Evolutionary conservation across 192 early-diverging fungal species (phyloP).

Genomic region (Umbelopsis vinacea): DNA sequence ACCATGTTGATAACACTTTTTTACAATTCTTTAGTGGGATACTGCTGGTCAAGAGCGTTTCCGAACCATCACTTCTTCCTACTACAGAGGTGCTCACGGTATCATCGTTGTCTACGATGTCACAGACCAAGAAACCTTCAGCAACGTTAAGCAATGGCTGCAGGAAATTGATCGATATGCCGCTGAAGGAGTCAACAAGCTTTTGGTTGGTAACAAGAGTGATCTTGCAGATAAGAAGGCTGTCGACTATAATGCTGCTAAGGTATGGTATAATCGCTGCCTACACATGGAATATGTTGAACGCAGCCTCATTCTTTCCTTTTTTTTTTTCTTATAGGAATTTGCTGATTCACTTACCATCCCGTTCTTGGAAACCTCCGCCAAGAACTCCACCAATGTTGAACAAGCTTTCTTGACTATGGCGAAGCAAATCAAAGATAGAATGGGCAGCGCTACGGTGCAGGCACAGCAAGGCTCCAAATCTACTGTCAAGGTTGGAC

Average conservation of each 20-base stretch:
- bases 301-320: background rate
- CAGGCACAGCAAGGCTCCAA: slow-evolving; percentile 40
- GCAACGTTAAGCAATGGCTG: slow-evolving; percentile 98
- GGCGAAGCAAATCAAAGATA: slow-evolving; percentile 99
- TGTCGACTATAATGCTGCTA: slow-evolving; percentile 54
- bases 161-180: slow-evolving; percentile 99
- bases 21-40: slow-evolving; percentile 74
- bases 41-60: slow-evolving; percentile 99
- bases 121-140: slow-evolving; percentile 93
- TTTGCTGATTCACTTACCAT: slow-evolving; percentile 89
- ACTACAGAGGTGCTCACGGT: slow-evolving; percentile 98
- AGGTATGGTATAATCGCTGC: slow-evolving; percentile 20
- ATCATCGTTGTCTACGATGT: slow-evolving; percentile 99
- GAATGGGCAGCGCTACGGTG: slow-evolving; percentile 49
- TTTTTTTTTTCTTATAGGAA: too few relatives aligned
- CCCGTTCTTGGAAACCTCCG: slow-evolving; percentile 96
- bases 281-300: too few relatives aligned
- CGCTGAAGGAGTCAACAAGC: slow-evolving; percentile 96
- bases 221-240: slow-evolving; percentile 94
- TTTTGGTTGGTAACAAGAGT: slow-evolving; percentile 98
- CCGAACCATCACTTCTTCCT: slow-evolving; percentile 97
- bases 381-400: slow-evolving; percentile 97
- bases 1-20: background rate
- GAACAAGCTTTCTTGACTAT: slow-evolving; percentile 99
- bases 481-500: slow-evolving; percentile 43